A percentile compares a stretch with the other conserved stretches of the same genome.
These are phyloP conservation scores for Cydonia oblonga DNA, from an alignment of 331 rosid species.

Conservation along the genomic window DNA sequence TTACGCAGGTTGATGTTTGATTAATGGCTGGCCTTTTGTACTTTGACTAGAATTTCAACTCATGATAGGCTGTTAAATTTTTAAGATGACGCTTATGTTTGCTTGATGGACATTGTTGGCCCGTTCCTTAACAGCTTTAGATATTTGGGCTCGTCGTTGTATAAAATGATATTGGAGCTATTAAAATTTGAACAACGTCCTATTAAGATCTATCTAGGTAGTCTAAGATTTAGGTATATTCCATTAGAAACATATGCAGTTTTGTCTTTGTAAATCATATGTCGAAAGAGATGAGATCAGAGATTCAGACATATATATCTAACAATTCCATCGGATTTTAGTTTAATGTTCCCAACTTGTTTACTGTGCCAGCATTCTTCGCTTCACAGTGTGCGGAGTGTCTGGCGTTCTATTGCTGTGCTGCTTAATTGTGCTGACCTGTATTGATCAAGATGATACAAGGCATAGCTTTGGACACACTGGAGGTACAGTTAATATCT, in stretches of 20 bases:
- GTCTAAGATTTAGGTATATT: neutral
- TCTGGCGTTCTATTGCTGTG: constrained; percentile 36
- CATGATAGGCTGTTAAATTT: neutral
- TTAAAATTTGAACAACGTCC: neutral
- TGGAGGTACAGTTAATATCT: constrained; percentile 35
- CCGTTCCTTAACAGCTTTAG: neutral
- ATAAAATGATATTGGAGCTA: neutral
- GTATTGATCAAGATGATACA: constrained; percentile 42
- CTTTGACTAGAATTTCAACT: neutral
- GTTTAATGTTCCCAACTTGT: constrained; percentile 1
- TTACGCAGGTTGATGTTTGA: neutral
- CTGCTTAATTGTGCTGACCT: constrained; percentile 37
- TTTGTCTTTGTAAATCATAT: neutral
- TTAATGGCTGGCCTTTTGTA: neutral
- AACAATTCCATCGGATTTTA: neutral
- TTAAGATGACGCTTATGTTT: neutral
- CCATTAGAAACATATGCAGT: neutral
- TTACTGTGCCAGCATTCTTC: constrained; percentile 34
- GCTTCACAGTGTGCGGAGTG: constrained; percentile 28
- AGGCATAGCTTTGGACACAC: constrained; percentile 58
- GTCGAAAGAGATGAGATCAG: too few relatives aligned
- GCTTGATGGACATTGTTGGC: neutral
- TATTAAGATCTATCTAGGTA: neutral
- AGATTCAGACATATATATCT: too few relatives aligned
- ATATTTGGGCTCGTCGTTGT: neutral